A percentile compares a stretch with the other conserved stretches of the same genome.
Evolutionary conservation across 1,284 basidiomycete species (phyloP).

Genomic region (Rhodotorula sp.): DNA sequence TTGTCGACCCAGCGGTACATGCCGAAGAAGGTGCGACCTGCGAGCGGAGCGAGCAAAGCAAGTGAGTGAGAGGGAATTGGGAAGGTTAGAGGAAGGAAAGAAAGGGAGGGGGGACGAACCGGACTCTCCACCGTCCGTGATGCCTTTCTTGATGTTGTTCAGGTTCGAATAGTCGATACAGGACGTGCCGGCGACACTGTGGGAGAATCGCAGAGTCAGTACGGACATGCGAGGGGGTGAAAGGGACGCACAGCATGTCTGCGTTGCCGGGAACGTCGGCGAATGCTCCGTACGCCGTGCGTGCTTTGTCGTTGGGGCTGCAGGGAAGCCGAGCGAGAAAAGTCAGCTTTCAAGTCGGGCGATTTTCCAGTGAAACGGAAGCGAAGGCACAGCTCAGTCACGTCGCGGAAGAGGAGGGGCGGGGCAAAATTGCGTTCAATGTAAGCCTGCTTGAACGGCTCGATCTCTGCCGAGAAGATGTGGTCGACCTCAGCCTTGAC

Average conservation of each 20-base stretch:
- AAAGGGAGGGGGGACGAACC: slow-evolving; percentile 59
- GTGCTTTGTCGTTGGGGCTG: slow-evolving; percentile 55
- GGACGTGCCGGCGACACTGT: slow-evolving; percentile 78
- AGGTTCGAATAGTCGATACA: slow-evolving; percentile 95
- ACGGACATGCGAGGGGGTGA: background rate
- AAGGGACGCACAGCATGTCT: slow-evolving; percentile 54
- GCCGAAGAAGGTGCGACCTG: slow-evolving; percentile 47
- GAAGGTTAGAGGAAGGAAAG: slow-evolving; percentile 58
- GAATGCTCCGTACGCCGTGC: slow-evolving; percentile 86
- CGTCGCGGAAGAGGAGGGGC: slow-evolving; percentile 87
- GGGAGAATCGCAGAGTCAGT: slow-evolving; percentile 48
- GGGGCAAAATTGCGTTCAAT: slow-evolving; percentile 91
- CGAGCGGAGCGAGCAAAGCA: background rate
- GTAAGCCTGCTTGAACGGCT: slow-evolving; percentile 94
- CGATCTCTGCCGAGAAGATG: slow-evolving; percentile 96
- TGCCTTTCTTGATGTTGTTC: slow-evolving; percentile 87
- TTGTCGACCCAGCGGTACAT: slow-evolving; percentile 91
- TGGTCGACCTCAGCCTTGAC: slow-evolving; percentile 74
- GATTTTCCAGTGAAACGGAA: slow-evolving; percentile 57
- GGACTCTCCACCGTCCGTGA: slow-evolving; percentile 81
- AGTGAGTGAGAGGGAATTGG: background rate
- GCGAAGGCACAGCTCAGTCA: slow-evolving; percentile 79
- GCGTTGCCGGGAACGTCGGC: slow-evolving; percentile 85
- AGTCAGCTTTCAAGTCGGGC: slow-evolving; percentile 19
- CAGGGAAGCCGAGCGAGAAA: slow-evolving; percentile 6